Percentiles rank a stretch among this genome's conserved stretches.
Evolutionary conservation across 164 flowering plant species (phyloP).

Genomic region (Houttuynia cordata): DNA sequence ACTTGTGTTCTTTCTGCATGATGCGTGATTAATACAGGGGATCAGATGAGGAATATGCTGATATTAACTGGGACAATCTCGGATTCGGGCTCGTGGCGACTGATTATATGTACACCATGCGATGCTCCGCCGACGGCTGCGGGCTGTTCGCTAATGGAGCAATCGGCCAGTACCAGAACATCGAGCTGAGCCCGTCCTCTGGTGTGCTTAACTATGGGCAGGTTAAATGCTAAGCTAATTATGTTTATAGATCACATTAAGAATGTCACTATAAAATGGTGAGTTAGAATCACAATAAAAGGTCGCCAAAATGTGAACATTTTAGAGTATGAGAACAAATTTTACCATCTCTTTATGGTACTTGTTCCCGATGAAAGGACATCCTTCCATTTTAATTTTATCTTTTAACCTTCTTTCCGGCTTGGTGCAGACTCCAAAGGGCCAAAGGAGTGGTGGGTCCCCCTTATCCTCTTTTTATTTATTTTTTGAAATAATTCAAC

Average conservation of each 20-base stretch:
- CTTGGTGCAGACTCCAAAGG: too few species aligned
- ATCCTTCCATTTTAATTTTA: too few species aligned
- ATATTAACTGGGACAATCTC: constrained; percentile 63
- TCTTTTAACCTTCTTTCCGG: too few species aligned
- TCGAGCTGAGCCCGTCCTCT: constrained; percentile 70
- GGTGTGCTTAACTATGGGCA: constrained; percentile 76
- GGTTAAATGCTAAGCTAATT: constrained; percentile 16
- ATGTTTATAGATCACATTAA: background rate
- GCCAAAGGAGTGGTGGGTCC: too few species aligned
- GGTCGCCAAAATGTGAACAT: background rate
- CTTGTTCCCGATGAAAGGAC: too few species aligned
- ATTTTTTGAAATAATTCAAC: too few species aligned
- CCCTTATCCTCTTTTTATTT: too few species aligned
- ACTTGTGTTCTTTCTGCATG: background rate
- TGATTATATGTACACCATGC: constrained; percentile 67
- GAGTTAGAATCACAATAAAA: background rate
- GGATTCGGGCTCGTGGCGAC: constrained; percentile 51
- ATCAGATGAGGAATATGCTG: constrained; percentile 25
- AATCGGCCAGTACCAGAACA: constrained; percentile 38
- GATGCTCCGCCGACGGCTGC: constrained; percentile 22
- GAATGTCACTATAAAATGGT: too few species aligned
- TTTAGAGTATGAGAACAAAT: too few species aligned
- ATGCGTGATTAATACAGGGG: constrained; percentile 3
- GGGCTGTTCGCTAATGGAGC: constrained; percentile 30
- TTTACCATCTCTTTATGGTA: too few species aligned